Base-by-base conservation (phyloP, 192 early-diverging fungal genomes). In the Coemansia javaensis region DNA sequence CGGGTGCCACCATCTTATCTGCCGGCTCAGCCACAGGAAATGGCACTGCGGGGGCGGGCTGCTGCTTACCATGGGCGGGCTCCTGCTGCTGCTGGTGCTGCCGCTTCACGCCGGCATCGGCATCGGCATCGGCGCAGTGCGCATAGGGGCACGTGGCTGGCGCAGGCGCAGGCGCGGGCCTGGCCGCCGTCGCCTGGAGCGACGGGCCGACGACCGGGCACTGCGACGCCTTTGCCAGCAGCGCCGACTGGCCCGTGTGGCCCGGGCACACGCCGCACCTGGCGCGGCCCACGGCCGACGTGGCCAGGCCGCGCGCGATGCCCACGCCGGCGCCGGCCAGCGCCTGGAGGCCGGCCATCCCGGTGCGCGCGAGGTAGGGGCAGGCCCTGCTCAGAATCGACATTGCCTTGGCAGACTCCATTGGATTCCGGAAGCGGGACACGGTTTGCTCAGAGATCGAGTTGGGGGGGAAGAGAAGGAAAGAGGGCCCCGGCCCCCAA, bases 331-430 rank as follows among this genome's bases (percentile, higher is more conserved):
- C 40, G 17, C 32, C 58, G 13, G 53, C 47, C 25, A 68, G 53
- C 16, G 52, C 53, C 69, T 73, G 56, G 48, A 73, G 69, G 21
- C 52, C 62, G 8, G 62, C 43, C 33, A 65, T 32, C 21, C 69
- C 57, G 24, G 69, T 65, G 53, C 69, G 69, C 33, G 69, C 69
- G 32, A 73, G 69, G 22, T 64, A 73, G 44, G 69, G 69, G 21
- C 69, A 73, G n/a, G 69, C 61, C 57, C 34, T 65, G 62, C 38
- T 65, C 39, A 73, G 50, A 34, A 73, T 32, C 25, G 69, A 73
- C 69, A 73, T 73, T 47, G 69, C 62, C 53, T 64, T 73, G 61
- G 58, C 53, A 34, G 69, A 48, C 31, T 73, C 62, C 69, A 73
- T 64, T 42, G 41, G 40, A 31, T 15, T 15, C 20, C 30, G 14